phyloP scores from a whole-genome alignment of 345 rosid species.

The Ricinus communis region DNA sequence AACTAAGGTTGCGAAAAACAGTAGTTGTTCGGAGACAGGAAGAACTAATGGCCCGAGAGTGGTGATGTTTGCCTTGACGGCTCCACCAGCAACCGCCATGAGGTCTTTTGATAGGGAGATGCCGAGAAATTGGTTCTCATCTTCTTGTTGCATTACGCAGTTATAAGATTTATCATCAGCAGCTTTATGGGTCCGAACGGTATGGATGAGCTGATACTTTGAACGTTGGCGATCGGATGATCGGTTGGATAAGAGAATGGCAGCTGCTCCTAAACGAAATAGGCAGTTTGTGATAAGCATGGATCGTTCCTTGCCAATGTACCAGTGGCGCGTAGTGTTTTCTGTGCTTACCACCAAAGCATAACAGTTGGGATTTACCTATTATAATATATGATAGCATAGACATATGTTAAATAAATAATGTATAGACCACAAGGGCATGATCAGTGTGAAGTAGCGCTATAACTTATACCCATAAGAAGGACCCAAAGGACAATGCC shows the following conservation, averaged over 20 bases:
- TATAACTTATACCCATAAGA: too few relatives aligned
- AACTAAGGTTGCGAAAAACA: slow-evolving; percentile 9
- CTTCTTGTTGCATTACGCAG: slow-evolving; percentile 19
- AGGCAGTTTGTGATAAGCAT: slow-evolving; percentile 31
- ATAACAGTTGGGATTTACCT: slow-evolving; percentile 25
- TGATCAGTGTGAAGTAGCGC: too few relatives aligned
- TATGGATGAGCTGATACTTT: slow-evolving; percentile 24
- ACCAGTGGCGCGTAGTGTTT: slow-evolving; percentile 23
- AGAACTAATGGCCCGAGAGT: slow-evolving; percentile 27
- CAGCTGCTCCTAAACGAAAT: slow-evolving; percentile 28
- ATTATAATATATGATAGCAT: not conserved
- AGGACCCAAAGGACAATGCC: too few relatives aligned
- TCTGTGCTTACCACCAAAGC: slow-evolving; percentile 30
- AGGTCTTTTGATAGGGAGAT: slow-evolving; percentile 23
- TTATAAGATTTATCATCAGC: not conserved
- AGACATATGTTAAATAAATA: too few relatives aligned
- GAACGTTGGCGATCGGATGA: slow-evolving; percentile 20
- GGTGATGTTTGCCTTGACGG: slow-evolving; percentile 22
- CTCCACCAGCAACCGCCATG: slow-evolving; percentile 21
- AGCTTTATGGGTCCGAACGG: slow-evolving; percentile 23
- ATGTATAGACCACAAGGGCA: too few relatives aligned
- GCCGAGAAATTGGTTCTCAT: not conserved
- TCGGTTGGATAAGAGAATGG: slow-evolving; percentile 25
- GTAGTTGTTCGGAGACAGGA: slow-evolving; percentile 23
- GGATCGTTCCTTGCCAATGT: slow-evolving; percentile 21